Evolutionary conservation across 495 filamentous ascomycete species (phyloP).

Genomic region (Friedmanniomyces endolithicus): DNA sequence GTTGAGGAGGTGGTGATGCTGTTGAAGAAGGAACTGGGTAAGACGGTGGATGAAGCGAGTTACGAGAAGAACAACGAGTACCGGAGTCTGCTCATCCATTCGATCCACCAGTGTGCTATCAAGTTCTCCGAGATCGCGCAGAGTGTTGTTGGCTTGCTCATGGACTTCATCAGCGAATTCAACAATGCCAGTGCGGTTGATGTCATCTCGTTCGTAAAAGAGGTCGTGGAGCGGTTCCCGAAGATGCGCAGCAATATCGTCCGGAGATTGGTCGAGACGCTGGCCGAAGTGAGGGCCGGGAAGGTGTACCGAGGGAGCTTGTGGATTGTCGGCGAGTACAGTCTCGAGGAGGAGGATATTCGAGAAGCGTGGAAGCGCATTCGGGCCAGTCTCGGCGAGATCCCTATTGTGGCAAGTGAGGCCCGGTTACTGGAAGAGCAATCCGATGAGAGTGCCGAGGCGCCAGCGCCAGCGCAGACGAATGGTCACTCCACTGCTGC

Average conservation of each 20-base stretch:
- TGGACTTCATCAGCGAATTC: slow-evolving; percentile 99
- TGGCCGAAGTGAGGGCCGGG: slow-evolving; percentile 87
- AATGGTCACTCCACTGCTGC: slow-evolving; percentile 71
- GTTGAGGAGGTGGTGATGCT: slow-evolving; percentile 95
- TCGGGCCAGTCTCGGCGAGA: slow-evolving; percentile 85
- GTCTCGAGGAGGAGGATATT: slow-evolving; percentile 84
- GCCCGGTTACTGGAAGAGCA: slow-evolving; percentile 77
- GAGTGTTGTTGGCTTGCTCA: slow-evolving; percentile 91
- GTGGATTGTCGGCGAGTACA: slow-evolving; percentile 98
- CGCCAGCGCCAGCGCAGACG: slow-evolving; percentile 53
- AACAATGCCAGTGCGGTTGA: slow-evolving; percentile 95
- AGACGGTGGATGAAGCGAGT: slow-evolving; percentile 89
- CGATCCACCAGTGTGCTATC: slow-evolving; percentile 96
- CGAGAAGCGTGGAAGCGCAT: slow-evolving; percentile 95
- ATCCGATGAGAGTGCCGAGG: slow-evolving; percentile 43
- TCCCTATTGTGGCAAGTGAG: slow-evolving; percentile 92
- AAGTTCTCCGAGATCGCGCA: slow-evolving; percentile 97
- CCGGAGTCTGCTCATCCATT: slow-evolving; percentile 86
- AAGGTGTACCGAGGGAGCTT: slow-evolving; percentile 95
- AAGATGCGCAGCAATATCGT: slow-evolving; percentile 77
- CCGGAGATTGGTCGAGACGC: slow-evolving; percentile 73
- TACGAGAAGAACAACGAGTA: slow-evolving; percentile 99
- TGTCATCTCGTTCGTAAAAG: slow-evolving; percentile 96
- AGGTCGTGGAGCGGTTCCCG: slow-evolving; percentile 97
- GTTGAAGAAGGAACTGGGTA: slow-evolving; percentile 91